Base-by-base conservation (phyloP, 495 filamentous ascomycete species). In the Paragyromitra xinjiangensis region DNA sequence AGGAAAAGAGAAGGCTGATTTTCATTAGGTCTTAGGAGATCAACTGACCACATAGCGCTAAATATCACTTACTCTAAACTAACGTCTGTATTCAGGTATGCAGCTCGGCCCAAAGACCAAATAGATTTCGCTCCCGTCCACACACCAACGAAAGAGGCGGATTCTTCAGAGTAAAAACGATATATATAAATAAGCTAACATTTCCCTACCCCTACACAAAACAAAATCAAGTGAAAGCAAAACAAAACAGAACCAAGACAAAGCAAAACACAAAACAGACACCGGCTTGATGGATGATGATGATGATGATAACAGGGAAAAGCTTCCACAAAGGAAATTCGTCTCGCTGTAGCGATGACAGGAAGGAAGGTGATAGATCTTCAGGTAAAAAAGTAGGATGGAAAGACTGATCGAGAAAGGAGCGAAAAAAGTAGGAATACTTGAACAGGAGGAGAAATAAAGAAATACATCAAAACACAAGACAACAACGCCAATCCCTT, bases 241-340 rank as follows among this genome's bases (percentile, higher is more conserved):
- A 14, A 56, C 19, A 56, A 24, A 29, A 26, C 53, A 26, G 12
- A 56, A 56, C 3, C 11, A 12, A 16, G 16, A 61, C 8, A 37
- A 59, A 45, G 45, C 39, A 77, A 63, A 44, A 39, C n/a, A 8
- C n/a, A 16, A 44, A 40, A 78, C 53, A 71, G 44, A 78, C 58
- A 50, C 65, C 29, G 12, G 40, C 22, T 75, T 71, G 34, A 71
- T 64, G 39, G 56, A 53, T 73, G 55, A 26, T 64, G 22, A 63
- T 62, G 67, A 67, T 29, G 26, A 29, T 73, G 26, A 78, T 48
- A 37, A 9, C 48, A 44, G 29, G 40, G 29, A 24, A 19, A 29
- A 66, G 42, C 44, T 9, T n/a, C 22, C 14, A 75, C 50, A 78
- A 79, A 79, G 42, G 44, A 72, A 67, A 79, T 78, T 79, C 77